phyloP scores from a whole-genome alignment of 2,329 filamentous ascomycete genomes.

The Talaromyces sp. region DNA sequence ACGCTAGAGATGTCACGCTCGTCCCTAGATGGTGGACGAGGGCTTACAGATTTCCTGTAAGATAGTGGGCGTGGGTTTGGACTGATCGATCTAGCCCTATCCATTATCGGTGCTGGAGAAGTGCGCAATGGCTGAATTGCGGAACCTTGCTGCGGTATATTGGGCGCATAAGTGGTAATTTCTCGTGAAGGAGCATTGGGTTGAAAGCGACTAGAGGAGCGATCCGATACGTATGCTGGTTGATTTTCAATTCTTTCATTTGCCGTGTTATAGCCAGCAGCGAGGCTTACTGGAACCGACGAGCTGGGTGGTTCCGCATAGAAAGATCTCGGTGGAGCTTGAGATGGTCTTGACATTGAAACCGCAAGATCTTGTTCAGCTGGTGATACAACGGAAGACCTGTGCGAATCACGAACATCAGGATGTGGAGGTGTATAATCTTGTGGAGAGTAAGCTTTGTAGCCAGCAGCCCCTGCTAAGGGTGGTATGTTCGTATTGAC shows the following conservation, averaged over 20 bases:
- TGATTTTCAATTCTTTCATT: slow-evolving; percentile 28
- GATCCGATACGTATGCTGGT: slow-evolving; percentile 29
- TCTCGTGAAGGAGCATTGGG: slow-evolving; percentile 27
- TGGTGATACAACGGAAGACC: slow-evolving; percentile 18
- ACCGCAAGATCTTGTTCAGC: slow-evolving; percentile 23
- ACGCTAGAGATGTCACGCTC: slow-evolving; percentile 39
- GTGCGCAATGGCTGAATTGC: slow-evolving; percentile 29
- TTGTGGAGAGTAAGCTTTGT: slow-evolving; percentile 28
- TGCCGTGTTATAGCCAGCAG: slow-evolving; percentile 40
- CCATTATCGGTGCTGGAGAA: slow-evolving; percentile 26
- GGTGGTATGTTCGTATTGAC: slow-evolving; percentile 28
- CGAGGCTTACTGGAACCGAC: slow-evolving; percentile 39
- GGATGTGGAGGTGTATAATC: slow-evolving; percentile 23
- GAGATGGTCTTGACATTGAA: slow-evolving; percentile 24
- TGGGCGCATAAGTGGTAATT: slow-evolving; percentile 24
- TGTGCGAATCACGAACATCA: slow-evolving; percentile 4
- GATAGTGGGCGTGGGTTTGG: slow-evolving; percentile 41
- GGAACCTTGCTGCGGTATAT: slow-evolving; percentile 18
- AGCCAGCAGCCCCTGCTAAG: slow-evolving; percentile 25
- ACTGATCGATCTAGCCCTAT: slow-evolving; percentile 31
- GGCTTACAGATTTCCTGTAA: slow-evolving; percentile 58
- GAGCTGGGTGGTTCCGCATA: slow-evolving; percentile 21
- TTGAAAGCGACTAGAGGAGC: slow-evolving; percentile 26
- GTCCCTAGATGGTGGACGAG: slow-evolving; percentile 46
- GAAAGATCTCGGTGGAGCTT: slow-evolving; percentile 21